These are phyloP conservation scores for Calycina herbarum DNA, from an alignment of 2,329 filamentous ascomycete genomes.

Conservation along the genomic window DNA sequence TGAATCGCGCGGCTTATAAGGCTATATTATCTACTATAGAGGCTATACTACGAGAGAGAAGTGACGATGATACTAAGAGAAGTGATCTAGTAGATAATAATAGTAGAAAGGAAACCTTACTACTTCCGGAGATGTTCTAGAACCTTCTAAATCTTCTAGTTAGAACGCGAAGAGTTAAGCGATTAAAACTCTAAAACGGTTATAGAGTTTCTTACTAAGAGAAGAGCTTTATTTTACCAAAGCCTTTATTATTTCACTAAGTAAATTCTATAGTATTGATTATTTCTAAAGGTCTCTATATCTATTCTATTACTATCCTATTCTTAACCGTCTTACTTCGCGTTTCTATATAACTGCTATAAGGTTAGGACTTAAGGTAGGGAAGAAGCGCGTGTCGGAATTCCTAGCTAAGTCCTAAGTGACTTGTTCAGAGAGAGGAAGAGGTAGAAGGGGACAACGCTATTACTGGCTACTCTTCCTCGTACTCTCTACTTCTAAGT, in stretches of 20 bases:
- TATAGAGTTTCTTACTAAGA: slow-evolving; percentile 3
- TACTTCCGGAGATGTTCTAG: slow-evolving; percentile 16
- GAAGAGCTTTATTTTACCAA: slow-evolving; percentile 8
- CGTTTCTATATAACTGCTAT: slow-evolving; percentile 5
- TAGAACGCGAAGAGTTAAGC: slow-evolving; percentile 16
- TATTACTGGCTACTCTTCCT: slow-evolving; percentile 7
- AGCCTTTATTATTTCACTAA: slow-evolving; percentile 3
- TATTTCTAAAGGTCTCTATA: slow-evolving; percentile 8
- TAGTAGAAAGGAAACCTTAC: slow-evolving; percentile 7
- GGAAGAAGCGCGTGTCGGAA: slow-evolving; percentile 8
- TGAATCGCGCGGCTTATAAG: slow-evolving; percentile 20
- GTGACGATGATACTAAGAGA: slow-evolving; percentile 11
- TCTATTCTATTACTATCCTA: slow-evolving; percentile 8
- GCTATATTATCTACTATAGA: slow-evolving; percentile 17
- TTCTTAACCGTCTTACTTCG: too few species aligned
- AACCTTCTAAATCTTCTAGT: slow-evolving; percentile 13
- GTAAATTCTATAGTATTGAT: slow-evolving; percentile 7
- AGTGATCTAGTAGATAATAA: slow-evolving; percentile 7
- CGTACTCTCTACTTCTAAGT: slow-evolving; percentile 5
- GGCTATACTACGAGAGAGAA: slow-evolving; percentile 15
- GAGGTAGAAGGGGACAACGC: slow-evolving; percentile 5
- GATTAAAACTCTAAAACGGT: slow-evolving; percentile 16
- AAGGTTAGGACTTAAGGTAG: slow-evolving; percentile 7
- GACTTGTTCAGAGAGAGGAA: slow-evolving; percentile 7
- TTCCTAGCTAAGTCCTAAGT: slow-evolving; percentile 5